Percentiles rank a stretch among this genome's conserved stretches.
Conservation (phyloP, 2,329 filamentous ascomycete genomes). For the Thelonectria olida region DNA sequence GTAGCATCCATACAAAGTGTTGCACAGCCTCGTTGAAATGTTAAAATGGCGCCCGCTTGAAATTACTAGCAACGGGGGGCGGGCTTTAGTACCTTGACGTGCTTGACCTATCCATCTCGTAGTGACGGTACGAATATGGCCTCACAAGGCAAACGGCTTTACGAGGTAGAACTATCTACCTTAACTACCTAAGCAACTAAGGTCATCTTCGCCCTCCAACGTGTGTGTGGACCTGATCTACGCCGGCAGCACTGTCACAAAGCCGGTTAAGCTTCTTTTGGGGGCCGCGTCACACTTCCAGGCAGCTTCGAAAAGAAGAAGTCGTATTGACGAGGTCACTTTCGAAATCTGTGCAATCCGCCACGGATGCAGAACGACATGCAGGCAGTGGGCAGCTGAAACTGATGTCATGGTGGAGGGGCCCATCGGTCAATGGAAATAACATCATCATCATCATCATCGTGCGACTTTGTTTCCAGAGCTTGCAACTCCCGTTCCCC, state of each 20-base stretch:
- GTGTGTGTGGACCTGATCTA: conserved; percentile 13
- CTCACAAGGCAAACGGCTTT: conserved; percentile 6
- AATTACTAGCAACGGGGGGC: neutral
- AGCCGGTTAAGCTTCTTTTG: conserved; percentile 27
- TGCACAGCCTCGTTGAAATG: conserved; percentile 19
- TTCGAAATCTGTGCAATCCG: too few species aligned
- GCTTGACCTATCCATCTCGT: too few species aligned
- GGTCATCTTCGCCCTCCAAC: too few species aligned
- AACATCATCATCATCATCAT: too few species aligned
- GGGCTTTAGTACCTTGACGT: too few species aligned
- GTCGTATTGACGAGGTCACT: too few species aligned
- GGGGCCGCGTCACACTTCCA: conserved; percentile 13
- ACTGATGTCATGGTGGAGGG: conserved; percentile 35
- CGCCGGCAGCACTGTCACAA: conserved; percentile 2
- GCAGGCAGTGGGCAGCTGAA: conserved; percentile 30
- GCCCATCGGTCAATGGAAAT: conserved; percentile 9
- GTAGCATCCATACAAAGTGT: neutral
- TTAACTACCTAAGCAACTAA: too few species aligned
- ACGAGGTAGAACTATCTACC: neutral
- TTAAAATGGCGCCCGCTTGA: neutral
- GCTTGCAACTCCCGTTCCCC: neutral
- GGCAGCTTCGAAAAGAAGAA: conserved; percentile 7
- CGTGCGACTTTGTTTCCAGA: conserved; percentile 1
- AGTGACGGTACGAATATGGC: neutral
- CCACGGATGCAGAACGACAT: conserved; percentile 15